Conservation (phyloP, 495 filamentous ascomycete genomes). For the Penicillium subrubescens region DNA sequence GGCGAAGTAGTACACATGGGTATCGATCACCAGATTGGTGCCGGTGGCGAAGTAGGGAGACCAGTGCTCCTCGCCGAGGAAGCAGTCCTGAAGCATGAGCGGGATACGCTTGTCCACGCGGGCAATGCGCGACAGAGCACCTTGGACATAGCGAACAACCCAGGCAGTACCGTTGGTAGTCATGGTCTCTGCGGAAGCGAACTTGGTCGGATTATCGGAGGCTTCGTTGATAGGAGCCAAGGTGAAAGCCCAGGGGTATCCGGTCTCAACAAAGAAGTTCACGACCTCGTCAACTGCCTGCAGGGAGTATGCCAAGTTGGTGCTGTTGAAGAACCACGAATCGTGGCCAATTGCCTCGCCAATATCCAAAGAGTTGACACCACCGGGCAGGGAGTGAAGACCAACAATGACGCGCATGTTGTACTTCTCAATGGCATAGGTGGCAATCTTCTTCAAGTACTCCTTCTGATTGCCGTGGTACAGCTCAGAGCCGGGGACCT, state of each 20-base stretch:
- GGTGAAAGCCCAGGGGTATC: slow-evolving; percentile 22
- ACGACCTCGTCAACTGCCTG: slow-evolving; percentile 23
- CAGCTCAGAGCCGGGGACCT: slow-evolving; percentile 26
- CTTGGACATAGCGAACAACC: slow-evolving; percentile 15
- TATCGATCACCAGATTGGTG: slow-evolving; percentile 20
- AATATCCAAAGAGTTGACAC: slow-evolving; percentile 23
- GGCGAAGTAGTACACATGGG: slow-evolving; percentile 20
- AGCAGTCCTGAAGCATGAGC: slow-evolving; percentile 16
- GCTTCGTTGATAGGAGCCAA: slow-evolving; percentile 24
- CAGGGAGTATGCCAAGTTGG: slow-evolving; percentile 24
- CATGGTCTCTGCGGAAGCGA: slow-evolving; percentile 8
- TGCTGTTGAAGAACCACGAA: slow-evolving; percentile 28
- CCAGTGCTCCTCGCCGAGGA: slow-evolving; percentile 20
- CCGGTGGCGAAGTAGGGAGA: slow-evolving; percentile 13
- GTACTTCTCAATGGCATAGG: slow-evolving; percentile 26
- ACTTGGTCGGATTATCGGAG: slow-evolving; percentile 6
- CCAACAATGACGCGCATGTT: slow-evolving; percentile 31
- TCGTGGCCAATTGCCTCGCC: slow-evolving; percentile 26
- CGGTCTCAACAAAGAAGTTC: slow-evolving; percentile 21
- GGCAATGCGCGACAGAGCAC: slow-evolving; percentile 7
- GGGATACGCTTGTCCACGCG: slow-evolving; percentile 18
- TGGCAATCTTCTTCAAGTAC: slow-evolving; percentile 24
- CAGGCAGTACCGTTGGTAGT: slow-evolving; percentile 16
- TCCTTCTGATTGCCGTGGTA: slow-evolving; percentile 27
- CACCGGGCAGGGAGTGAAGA: slow-evolving; percentile 30